Percentiles rank a stretch among this genome's conserved stretches.
These are phyloP conservation scores for Leptodermis oblonga DNA, from an alignment of 257 asterid species.

Conservation along the genomic window DNA sequence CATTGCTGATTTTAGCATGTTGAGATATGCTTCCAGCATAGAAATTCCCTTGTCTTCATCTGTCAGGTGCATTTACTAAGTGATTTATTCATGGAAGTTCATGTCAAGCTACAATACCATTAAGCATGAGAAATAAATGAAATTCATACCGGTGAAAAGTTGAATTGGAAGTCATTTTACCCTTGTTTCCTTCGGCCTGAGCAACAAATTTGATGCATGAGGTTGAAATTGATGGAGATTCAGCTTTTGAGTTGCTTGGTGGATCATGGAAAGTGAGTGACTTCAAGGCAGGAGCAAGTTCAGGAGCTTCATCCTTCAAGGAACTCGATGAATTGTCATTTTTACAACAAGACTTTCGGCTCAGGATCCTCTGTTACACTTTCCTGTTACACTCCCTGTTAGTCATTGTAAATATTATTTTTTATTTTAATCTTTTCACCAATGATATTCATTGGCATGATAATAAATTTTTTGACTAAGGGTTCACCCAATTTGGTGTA, in stretches of 20 bases:
- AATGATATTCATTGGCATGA: no score
- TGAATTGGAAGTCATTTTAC: slow-evolving; percentile 1
- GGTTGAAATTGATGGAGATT: background rate
- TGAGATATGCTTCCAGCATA: background rate
- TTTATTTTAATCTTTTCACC: no score
- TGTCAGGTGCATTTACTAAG: background rate
- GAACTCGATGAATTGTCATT: slow-evolving; percentile 10
- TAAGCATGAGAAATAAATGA: background rate
- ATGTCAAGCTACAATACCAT: no score
- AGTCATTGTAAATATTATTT: no score
- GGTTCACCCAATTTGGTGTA: no score
- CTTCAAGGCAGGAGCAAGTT: slow-evolving; percentile 18
- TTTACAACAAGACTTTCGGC: slow-evolving; percentile 17
- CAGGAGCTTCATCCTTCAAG: slow-evolving; percentile 12
- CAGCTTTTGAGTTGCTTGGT: slow-evolving; percentile 10
- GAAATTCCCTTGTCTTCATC: slow-evolving; percentile 11
- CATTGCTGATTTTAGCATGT: background rate
- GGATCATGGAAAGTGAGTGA: slow-evolving; percentile 15
- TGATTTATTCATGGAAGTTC: background rate
- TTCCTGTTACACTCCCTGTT: no score
- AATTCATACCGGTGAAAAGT: background rate
- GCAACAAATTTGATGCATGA: background rate
- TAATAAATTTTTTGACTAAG: no score
- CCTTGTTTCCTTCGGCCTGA: slow-evolving; percentile 5
- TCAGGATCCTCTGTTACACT: no score